These are phyloP conservation scores for Wickerhamomyces mucosus DNA, from an alignment of 805 yeast species.

Conservation along the genomic window DNA sequence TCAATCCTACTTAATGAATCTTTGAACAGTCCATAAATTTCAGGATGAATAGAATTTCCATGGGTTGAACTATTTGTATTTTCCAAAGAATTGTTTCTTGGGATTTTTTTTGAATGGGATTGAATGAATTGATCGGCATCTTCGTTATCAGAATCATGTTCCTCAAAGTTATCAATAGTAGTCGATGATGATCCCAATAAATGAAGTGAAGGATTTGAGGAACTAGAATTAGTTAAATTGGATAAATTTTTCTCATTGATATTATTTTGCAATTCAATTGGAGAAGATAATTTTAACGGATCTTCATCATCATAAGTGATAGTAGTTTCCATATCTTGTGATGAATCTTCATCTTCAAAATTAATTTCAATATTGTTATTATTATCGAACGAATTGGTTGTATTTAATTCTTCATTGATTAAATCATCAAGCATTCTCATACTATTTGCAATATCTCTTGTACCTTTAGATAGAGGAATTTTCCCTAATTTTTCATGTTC, in stretches of 20 bases:
- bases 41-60: constrained; percentile 32
- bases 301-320: constrained; percentile 9
- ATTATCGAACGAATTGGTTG: constrained; percentile 9
- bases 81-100: no score
- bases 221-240: constrained; percentile 17
- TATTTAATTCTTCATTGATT: constrained; percentile 17
- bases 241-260: constrained; percentile 10
- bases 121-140: not conserved
- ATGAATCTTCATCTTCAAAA: constrained; percentile 4
- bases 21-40: constrained; percentile 43
- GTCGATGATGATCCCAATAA: constrained; percentile 8
- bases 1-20: constrained; percentile 45
- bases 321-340: no score
- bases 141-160: not conserved
- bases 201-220: constrained; percentile 16
- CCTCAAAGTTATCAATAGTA: constrained; percentile 9
- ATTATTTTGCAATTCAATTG: constrained; percentile 11
- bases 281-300: constrained; percentile 12
- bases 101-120: not conserved
- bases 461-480: constrained; percentile 31
- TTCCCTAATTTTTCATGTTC: constrained; percentile 16
- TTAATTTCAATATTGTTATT: constrained; percentile 8
- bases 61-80: no score
- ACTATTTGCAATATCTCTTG: constrained; percentile 30
- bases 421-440: constrained; percentile 26